These are phyloP conservation scores for Agaricales sp. DNA, from an alignment of 1,284 basidiomycete genomes.

Conservation along the genomic window DNA sequence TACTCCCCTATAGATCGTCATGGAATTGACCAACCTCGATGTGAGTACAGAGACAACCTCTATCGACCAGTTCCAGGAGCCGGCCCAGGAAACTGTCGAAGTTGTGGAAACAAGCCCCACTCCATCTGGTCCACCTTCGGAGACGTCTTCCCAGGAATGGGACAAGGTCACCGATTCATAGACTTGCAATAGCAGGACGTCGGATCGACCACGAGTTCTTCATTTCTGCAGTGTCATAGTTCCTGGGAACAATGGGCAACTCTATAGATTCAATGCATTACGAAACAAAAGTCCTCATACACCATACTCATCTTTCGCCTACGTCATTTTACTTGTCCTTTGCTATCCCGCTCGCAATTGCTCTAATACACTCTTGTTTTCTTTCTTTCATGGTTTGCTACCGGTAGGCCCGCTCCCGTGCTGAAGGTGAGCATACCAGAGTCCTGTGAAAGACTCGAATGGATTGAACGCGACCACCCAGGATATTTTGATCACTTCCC, in stretches of 20 bases:
- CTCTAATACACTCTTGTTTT: slow-evolving; percentile 59
- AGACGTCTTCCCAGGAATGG: slow-evolving; percentile 80
- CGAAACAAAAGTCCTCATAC: no score
- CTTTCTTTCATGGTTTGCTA: slow-evolving; percentile 16
- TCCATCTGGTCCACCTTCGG: slow-evolving; percentile 60
- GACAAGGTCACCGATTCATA: slow-evolving; percentile 71
- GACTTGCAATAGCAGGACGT: no score
- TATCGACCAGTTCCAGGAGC: slow-evolving; percentile 18
- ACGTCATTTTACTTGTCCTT: slow-evolving; percentile 20
- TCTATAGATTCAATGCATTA: no score
- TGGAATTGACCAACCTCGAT: slow-evolving; percentile 83
- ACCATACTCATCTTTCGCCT: slow-evolving; percentile 11
- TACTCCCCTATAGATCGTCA: slow-evolving; percentile 47
- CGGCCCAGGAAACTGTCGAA: slow-evolving; percentile 28
- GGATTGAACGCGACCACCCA: no score
- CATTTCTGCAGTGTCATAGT: neutral
- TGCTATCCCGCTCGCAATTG: slow-evolving; percentile 12
- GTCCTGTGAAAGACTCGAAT: neutral
- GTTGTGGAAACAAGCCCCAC: slow-evolving; percentile 47
- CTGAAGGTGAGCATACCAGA: slow-evolving; percentile 57
- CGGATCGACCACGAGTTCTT: no score
- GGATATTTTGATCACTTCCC: slow-evolving; percentile 72
- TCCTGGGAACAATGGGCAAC: neutral
- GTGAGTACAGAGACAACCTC: slow-evolving; percentile 59
- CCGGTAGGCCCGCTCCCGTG: slow-evolving; percentile 49